Conservation (phyloP, 73 alveolate genomes). For the Symbiodinium natans region DNA sequence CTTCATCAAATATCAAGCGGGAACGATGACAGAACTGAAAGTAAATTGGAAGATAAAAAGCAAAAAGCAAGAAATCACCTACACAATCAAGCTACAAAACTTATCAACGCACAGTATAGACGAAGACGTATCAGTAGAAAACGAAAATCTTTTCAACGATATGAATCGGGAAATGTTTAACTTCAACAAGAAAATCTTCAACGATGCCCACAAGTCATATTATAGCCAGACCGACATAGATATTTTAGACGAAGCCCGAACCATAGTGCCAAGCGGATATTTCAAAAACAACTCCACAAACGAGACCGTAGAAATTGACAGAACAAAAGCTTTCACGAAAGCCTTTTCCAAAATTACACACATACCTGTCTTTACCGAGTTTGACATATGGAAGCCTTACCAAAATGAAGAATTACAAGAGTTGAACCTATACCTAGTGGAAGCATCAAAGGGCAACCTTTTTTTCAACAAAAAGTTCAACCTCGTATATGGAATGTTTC, state of each 20-base stretch:
- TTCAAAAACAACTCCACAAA: too few species aligned
- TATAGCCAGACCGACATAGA: neutral
- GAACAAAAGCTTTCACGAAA: too few species aligned
- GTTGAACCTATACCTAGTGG: too few species aligned
- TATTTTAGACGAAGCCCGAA: neutral
- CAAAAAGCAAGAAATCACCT: neutral
- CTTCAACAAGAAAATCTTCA: neutral
- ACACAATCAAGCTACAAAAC: conserved; percentile 1
- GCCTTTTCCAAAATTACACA: conserved; percentile 4
- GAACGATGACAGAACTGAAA: too few species aligned
- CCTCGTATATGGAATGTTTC: neutral
- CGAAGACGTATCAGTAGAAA: neutral
- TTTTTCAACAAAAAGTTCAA: neutral
- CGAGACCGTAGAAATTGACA: too few species aligned
- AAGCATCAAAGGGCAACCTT: neutral
- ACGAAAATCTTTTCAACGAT: neutral
- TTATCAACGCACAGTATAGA: neutral
- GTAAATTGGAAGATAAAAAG: too few species aligned
- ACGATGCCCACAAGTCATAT: neutral
- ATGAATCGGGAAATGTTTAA: neutral
- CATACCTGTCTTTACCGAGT: conserved; percentile 11
- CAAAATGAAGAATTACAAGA: neutral
- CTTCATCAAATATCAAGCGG: too few species aligned
- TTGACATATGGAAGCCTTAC: conserved; percentile 29
- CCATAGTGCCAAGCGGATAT: neutral